Evolutionary conservation across 176 grass and related monocot species (phyloP).

Genomic region (Melocanna baccifera): DNA sequence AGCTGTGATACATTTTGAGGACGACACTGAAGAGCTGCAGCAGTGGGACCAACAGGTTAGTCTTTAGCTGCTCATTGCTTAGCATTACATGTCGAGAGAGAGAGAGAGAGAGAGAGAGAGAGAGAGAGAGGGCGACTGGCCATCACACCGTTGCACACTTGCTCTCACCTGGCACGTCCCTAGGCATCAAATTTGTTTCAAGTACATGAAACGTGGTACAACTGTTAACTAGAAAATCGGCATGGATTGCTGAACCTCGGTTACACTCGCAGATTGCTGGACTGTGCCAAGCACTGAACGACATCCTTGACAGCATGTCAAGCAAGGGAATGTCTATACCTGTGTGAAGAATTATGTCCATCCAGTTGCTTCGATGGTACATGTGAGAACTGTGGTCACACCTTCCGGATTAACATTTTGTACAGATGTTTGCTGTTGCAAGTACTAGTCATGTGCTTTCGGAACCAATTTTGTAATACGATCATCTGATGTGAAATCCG

Average conservation of each 20-base stretch:
- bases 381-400: background rate
- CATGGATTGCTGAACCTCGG: background rate
- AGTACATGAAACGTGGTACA: background rate
- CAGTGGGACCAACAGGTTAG: constrained; percentile 97
- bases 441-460: background rate
- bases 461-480: background rate
- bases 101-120: background rate
- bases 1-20: constrained; percentile 97
- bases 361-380: background rate
- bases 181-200: background rate
- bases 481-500: background rate
- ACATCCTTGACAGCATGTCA: constrained; percentile 89
- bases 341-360: constrained; percentile 39
- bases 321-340: constrained; percentile 79
- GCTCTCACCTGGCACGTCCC: background rate
- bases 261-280: constrained; percentile 65
- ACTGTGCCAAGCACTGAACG: constrained; percentile 88
- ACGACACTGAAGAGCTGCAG: constrained; percentile 87
- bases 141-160: background rate
- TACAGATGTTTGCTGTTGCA: constrained; percentile 26
- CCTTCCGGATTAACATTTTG: constrained; percentile 21
- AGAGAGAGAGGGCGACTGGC: no score
- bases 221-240: background rate
- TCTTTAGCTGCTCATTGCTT: background rate
- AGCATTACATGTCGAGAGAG: background rate